These are phyloP conservation scores for Sporothrix brunneoviolacea DNA, from an alignment of 2,329 filamentous ascomycete genomes.

Conservation along the genomic window DNA sequence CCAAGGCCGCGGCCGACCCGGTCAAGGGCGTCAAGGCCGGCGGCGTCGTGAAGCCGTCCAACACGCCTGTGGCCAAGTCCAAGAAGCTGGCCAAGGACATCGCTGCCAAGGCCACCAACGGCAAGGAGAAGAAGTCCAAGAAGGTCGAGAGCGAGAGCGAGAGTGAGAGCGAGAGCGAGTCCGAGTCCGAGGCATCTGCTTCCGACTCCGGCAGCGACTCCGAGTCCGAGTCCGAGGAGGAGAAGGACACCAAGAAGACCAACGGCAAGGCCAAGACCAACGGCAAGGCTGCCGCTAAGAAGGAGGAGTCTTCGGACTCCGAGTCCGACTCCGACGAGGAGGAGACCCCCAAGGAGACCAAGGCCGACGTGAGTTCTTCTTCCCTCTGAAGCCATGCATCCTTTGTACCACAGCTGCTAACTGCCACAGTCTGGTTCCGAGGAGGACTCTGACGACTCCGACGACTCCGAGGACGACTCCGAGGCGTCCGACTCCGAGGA, in stretches of 20 bases:
- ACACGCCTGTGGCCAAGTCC: slow-evolving; percentile 59
- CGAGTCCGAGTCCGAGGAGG: slow-evolving; percentile 21
- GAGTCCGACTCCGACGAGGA: background rate
- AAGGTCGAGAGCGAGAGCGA: slow-evolving; percentile 28
- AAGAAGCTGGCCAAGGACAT: slow-evolving; percentile 59
- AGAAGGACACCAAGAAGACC: slow-evolving; percentile 4
- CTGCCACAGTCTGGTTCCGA: slow-evolving; percentile 17
- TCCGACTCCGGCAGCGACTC: slow-evolving; percentile 27
- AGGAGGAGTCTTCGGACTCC: slow-evolving; percentile 14
- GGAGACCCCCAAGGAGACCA: background rate
- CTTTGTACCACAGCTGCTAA: background rate
- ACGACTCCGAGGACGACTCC: no score
- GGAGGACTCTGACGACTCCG: slow-evolving; percentile 30
- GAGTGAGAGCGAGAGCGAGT: slow-evolving; percentile 19
- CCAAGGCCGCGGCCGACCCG: slow-evolving; percentile 33
- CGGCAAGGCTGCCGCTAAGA: slow-evolving; percentile 20
- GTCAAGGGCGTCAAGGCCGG: slow-evolving; percentile 56
- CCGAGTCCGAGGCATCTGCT: background rate
- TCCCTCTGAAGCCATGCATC: background rate
- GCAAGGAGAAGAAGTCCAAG: slow-evolving; percentile 41
- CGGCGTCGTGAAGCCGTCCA: slow-evolving; percentile 60
- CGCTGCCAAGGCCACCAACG: slow-evolving; percentile 43
- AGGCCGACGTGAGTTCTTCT: background rate
- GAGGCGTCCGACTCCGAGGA: slow-evolving; percentile 13
- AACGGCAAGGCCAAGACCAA: slow-evolving; percentile 8